Conservation (phyloP, 1,139 yeast genomes). For the Yamadazyma aaseri region DNA sequence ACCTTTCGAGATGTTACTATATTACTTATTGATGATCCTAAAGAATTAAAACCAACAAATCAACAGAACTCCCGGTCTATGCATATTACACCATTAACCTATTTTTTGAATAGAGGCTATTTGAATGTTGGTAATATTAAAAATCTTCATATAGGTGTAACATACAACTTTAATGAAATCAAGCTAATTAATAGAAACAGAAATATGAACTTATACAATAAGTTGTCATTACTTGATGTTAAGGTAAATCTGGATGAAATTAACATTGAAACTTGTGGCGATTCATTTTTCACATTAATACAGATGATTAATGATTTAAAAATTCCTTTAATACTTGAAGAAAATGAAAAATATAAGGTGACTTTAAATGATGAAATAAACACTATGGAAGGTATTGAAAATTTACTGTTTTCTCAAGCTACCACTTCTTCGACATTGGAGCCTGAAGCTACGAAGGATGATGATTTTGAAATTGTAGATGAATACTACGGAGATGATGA, state of each 20-base stretch:
- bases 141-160: constrained; percentile 41
- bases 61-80: not conserved
- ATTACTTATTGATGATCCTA: constrained; percentile 57
- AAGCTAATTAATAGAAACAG: constrained; percentile 6
- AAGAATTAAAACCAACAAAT: constrained; percentile 21
- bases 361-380: constrained; percentile 36
- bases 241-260: constrained; percentile 50
- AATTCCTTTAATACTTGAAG: constrained; percentile 58
- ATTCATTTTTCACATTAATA: constrained; percentile 69
- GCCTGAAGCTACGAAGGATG: not conserved
- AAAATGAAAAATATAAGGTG: constrained; percentile 54
- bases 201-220: constrained; percentile 13
- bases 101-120: constrained; percentile 38
- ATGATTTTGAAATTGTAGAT: constrained; percentile 20
- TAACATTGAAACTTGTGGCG: constrained; percentile 72
- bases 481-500: constrained; percentile 18
- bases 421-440: not conserved
- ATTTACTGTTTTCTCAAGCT: constrained; percentile 24
- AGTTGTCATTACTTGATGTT: constrained; percentile 36
- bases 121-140: constrained; percentile 45
- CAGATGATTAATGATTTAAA: constrained; percentile 73
- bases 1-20: constrained; percentile 46
- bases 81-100: constrained; percentile 12
- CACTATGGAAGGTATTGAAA: constrained; percentile 50
- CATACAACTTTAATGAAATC: constrained; percentile 22